Percentiles rank a stretch among this genome's conserved stretches.
Evolutionary conservation across 140 eudicot species (phyloP).

Genomic region (Senecio squalidus): DNA sequence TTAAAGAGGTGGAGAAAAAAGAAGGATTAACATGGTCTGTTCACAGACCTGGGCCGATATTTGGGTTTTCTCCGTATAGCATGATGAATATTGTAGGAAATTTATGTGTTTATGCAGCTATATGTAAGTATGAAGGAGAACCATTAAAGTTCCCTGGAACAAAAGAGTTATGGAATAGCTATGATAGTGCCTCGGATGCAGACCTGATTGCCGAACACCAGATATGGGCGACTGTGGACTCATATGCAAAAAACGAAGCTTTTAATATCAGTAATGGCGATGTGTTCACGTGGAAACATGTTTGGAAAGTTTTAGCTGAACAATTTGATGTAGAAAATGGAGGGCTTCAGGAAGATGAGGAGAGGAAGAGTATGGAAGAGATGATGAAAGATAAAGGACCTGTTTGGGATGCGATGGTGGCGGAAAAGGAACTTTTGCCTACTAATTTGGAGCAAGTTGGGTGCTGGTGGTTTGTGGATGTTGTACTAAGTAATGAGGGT

Average conservation of each 20-base stretch:
- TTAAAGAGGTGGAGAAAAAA: constrained; percentile 40
- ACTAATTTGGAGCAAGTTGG: constrained; percentile 48
- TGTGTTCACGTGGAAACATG: constrained; percentile 60
- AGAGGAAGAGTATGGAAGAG: constrained; percentile 26
- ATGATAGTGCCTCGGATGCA: constrained; percentile 52
- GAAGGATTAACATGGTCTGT: constrained; percentile 64
- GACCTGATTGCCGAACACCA: constrained; percentile 81
- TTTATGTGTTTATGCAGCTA: constrained; percentile 47
- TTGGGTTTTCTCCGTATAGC: constrained; percentile 50
- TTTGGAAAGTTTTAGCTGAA: constrained; percentile 48
- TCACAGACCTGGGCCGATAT: constrained; percentile 43
- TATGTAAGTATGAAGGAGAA: constrained; percentile 54
- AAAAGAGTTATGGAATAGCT: constrained; percentile 55
- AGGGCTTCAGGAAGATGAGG: constrained; percentile 30
- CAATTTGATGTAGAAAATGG: constrained; percentile 46
- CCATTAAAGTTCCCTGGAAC: constrained; percentile 60
- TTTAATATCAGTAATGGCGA: constrained; percentile 55
- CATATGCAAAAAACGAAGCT: constrained; percentile 49
- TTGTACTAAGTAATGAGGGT: constrained; percentile 12
- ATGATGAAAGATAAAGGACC: constrained; percentile 53
- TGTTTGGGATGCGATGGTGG: constrained; percentile 57
- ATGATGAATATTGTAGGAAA: constrained; percentile 38
- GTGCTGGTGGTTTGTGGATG: constrained; percentile 47
- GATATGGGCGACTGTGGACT: constrained; percentile 64
- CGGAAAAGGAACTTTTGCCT: constrained; percentile 27